phyloP scores from a whole-genome alignment of 2,329 filamentous ascomycete genomes.

The Podosphaera aphanis region DNA sequence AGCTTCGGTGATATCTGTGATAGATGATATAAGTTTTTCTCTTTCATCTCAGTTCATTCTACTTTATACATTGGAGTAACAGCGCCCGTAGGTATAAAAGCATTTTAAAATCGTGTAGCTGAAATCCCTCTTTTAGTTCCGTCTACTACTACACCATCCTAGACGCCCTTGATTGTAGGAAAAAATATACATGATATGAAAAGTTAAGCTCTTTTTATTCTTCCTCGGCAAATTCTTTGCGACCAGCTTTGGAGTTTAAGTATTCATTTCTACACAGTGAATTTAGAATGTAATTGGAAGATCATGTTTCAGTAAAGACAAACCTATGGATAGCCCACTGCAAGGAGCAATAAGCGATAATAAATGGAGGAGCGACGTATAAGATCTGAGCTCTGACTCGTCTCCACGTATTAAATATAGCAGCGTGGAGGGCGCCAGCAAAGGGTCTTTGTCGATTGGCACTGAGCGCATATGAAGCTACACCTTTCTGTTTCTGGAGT shows the following conservation, averaged over 20 bases:
- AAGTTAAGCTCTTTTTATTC: conserved; percentile 12
- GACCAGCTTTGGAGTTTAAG: conserved; percentile 57
- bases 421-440: conserved; percentile 52
- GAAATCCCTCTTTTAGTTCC: neutral
- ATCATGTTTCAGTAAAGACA: conserved; percentile 16
- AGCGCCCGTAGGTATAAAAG: too few relatives aligned
- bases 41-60: too few relatives aligned
- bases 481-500: conserved; percentile 36
- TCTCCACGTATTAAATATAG: conserved; percentile 89
- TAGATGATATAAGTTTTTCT: too few relatives aligned
- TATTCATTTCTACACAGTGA: conserved; percentile 42
- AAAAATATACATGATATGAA: neutral
- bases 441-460: conserved; percentile 77
- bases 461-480: conserved; percentile 51
- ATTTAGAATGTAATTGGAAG: neutral
- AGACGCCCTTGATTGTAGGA: neutral
- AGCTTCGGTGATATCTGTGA: too few relatives aligned
- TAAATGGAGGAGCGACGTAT: conserved; percentile 62
- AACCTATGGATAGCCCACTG: conserved; percentile 83
- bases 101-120: too few relatives aligned
- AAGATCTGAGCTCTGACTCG: conserved; percentile 68
- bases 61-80: too few relatives aligned
- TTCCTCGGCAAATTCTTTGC: conserved; percentile 25
- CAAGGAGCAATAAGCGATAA: conserved; percentile 62
- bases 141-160: neutral